These are phyloP conservation scores for Kwoniella sp. DNA, from an alignment of 768 basidiomycete genomes.

Conservation along the genomic window DNA sequence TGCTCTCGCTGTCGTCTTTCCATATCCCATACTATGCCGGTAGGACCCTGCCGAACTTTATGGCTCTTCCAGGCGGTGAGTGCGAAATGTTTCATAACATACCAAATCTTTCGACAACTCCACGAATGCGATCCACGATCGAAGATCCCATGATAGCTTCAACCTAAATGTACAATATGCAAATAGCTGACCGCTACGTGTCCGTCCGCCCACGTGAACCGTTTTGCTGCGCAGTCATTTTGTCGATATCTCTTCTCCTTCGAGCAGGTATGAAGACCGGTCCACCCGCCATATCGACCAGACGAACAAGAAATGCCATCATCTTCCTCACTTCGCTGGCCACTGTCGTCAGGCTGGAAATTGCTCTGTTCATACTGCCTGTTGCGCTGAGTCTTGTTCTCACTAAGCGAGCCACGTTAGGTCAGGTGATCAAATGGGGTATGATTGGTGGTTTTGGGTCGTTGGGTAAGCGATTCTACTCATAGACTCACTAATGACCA, in stretches of 20 bases:
- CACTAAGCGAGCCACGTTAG: slow-evolving; percentile 50
- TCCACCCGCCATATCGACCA: slow-evolving; percentile 49
- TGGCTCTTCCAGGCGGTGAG: slow-evolving; percentile 76
- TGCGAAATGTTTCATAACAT: neutral
- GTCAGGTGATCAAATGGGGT: slow-evolving; percentile 28
- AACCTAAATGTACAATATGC: too few relatives aligned
- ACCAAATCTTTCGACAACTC: too few relatives aligned
- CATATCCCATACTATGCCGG: slow-evolving; percentile 93
- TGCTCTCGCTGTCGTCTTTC: slow-evolving; percentile 81
- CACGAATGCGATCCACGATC: too few relatives aligned
- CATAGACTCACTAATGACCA: too few relatives aligned
- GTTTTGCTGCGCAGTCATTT: too few relatives aligned
- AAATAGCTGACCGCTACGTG: too few relatives aligned
- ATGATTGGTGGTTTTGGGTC: slow-evolving; percentile 42
- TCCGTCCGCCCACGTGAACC: too few relatives aligned
- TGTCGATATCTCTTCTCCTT: slow-evolving; percentile 30
- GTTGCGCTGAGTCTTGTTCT: slow-evolving; percentile 60
- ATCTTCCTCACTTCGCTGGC: slow-evolving; percentile 68
- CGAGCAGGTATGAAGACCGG: slow-evolving; percentile 15
- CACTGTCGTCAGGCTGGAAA: slow-evolving; percentile 77
- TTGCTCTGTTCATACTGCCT: slow-evolving; percentile 64
- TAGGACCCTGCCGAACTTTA: slow-evolving; percentile 91
- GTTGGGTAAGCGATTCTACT: slow-evolving; percentile 28
- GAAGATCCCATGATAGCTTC: too few relatives aligned
- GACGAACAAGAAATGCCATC: slow-evolving; percentile 62